A percentile compares a stretch with the other conserved stretches of the same genome.
Evolutionary conservation across 345 rosid species (phyloP).

Genomic region (Mangifera indica): DNA sequence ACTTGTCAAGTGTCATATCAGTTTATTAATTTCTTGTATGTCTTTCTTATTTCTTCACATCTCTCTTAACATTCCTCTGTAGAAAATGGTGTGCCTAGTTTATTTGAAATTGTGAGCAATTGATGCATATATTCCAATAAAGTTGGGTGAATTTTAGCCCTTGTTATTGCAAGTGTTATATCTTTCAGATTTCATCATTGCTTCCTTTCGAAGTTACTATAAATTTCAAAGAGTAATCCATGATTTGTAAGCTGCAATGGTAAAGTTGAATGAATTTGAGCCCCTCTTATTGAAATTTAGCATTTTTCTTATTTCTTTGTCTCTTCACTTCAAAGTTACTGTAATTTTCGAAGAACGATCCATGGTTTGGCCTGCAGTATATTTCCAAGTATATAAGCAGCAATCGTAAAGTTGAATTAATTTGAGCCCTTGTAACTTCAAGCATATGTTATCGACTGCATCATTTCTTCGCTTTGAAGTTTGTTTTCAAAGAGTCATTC

Average conservation of each 20-base stretch:
- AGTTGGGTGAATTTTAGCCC: neutral
- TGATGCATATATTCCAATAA: too few relatives aligned
- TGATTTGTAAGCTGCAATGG: neutral
- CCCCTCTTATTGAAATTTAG: neutral
- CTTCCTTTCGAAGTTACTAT: neutral
- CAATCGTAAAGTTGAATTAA: neutral
- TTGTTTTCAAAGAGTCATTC: too few relatives aligned
- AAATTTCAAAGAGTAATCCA: neutral
- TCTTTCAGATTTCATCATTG: neutral
- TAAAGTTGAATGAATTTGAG: neutral
- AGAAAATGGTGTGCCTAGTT: too few relatives aligned
- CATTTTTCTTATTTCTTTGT: neutral
- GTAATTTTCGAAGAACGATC: neutral
- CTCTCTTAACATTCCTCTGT: too few relatives aligned
- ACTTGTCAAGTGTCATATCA: too few relatives aligned
- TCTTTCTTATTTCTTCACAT: too few relatives aligned
- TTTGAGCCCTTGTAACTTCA: neutral
- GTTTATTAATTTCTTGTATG: too few relatives aligned
- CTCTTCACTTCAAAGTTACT: neutral
- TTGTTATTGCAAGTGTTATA: neutral
- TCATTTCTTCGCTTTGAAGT: neutral
- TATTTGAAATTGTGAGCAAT: too few relatives aligned
- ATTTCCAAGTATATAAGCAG: too few relatives aligned
- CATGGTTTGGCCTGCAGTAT: neutral
- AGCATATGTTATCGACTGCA: neutral